Conservation (phyloP, 2,329 filamentous ascomycete genomes). For the Aspergillus fructus region DNA sequence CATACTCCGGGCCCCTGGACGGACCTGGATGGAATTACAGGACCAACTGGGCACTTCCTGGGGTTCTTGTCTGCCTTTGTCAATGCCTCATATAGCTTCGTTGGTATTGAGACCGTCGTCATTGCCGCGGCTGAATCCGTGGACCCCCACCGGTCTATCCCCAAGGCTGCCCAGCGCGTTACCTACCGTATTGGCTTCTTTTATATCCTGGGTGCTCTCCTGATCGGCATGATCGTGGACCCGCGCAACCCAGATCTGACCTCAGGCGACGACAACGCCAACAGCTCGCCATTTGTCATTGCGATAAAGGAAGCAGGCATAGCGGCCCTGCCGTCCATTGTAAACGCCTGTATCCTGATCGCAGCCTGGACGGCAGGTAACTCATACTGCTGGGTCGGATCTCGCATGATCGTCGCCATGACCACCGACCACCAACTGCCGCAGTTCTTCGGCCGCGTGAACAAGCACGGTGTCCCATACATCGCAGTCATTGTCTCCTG, state of each 20-base stretch:
- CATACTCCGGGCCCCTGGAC: background rate
- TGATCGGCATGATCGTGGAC: conserved; percentile 32
- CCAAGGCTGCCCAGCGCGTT: background rate
- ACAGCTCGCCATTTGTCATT: background rate
- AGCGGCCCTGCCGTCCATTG: background rate
- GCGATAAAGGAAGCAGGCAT: background rate
- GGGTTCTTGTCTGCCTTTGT: background rate
- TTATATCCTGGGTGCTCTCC: conserved; percentile 34
- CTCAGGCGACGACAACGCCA: conserved; percentile 24
- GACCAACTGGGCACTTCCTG: background rate
- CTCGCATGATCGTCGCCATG: conserved; percentile 60
- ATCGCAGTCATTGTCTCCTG: conserved; percentile 23
- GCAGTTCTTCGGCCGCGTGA: conserved; percentile 55
- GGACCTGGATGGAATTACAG: background rate
- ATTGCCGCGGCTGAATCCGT: background rate
- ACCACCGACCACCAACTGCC: conserved; percentile 62
- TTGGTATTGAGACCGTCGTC: background rate
- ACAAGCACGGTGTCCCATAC: conserved; percentile 56
- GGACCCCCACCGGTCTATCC: background rate
- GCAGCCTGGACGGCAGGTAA: conserved; percentile 44
- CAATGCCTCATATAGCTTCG: background rate
- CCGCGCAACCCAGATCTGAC: conserved; percentile 21
- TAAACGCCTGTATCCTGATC: conserved; percentile 18
- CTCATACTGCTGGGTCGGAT: conserved; percentile 52
- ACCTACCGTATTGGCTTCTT: conserved; percentile 41